phyloP scores from a whole-genome alignment of 768 basidiomycete genomes.

The Russula griseocarnosa region DNA sequence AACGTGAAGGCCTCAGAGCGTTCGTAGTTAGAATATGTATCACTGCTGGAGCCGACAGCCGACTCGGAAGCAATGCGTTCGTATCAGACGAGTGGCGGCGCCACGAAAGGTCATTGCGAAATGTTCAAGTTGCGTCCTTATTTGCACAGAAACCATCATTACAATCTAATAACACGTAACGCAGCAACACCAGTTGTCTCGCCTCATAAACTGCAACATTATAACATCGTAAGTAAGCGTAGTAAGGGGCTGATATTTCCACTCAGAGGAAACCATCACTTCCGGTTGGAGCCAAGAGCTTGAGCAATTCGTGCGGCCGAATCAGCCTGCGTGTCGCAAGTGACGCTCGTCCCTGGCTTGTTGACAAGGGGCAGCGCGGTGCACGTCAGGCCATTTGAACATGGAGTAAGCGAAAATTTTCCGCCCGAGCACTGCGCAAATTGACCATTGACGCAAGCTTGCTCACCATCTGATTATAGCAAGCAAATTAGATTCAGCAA shows the following conservation, averaged over 20 bases:
- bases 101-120: too few relatives aligned
- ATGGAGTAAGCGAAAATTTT: constrained; percentile 36
- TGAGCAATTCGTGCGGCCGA: constrained; percentile 36
- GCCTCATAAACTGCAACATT: not conserved
- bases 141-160: too few relatives aligned
- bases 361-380: constrained; percentile 44
- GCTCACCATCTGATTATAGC: constrained; percentile 31
- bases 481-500: not conserved
- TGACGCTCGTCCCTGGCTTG: constrained; percentile 38
- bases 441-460: constrained; percentile 38
- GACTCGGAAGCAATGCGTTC: too few relatives aligned
- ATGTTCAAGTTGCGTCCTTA: too few relatives aligned
- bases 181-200: too few relatives aligned
- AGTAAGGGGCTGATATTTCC: too few relatives aligned
- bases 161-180: not conserved
- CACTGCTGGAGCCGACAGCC: too few relatives aligned
- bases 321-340: constrained; percentile 38
- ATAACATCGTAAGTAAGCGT: not conserved
- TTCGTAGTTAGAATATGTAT: too few relatives aligned
- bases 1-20: too few relatives aligned
- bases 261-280: not conserved
- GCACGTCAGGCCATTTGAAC: constrained; percentile 34
- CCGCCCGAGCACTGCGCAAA: constrained; percentile 43
- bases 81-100: too few relatives aligned
- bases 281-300: constrained; percentile 30